Conservation (phyloP, 345 rosid genomes). For the Geranium brycei region DNA sequence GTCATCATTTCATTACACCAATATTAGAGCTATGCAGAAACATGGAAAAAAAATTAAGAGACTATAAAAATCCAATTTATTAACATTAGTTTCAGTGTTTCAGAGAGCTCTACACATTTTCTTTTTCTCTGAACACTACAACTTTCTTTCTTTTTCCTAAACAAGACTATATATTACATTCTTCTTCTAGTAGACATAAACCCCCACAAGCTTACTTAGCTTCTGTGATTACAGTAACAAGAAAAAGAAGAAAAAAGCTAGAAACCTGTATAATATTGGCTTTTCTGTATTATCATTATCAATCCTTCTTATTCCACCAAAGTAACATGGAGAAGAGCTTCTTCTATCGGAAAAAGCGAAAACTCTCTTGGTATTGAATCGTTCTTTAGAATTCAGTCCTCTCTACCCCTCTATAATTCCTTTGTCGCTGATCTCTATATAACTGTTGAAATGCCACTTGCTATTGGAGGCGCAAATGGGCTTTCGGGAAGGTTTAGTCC, state of each 20-base stretch:
- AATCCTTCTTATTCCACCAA: constrained; percentile 16
- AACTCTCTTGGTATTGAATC: constrained; percentile 7
- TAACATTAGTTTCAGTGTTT: constrained; percentile 15
- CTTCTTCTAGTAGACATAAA: constrained; percentile 11
- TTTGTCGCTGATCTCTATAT: constrained; percentile 33
- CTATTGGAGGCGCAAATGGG: constrained; percentile 57
- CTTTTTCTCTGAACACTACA: constrained; percentile 11
- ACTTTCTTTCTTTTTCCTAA: constrained; percentile 9
- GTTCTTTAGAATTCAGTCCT: constrained; percentile 5
- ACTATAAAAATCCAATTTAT: constrained; percentile 15
- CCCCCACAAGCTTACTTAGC: constrained; percentile 11
- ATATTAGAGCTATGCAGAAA: too few species aligned
- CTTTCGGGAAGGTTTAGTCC: constrained; percentile 76
- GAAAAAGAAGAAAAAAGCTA: constrained; percentile 4
- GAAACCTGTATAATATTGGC: constrained; percentile 23
- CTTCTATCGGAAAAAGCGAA: background rate
- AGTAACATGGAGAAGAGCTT: constrained; percentile 15
- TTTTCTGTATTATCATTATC: constrained; percentile 22
- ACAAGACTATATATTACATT: constrained; percentile 22
- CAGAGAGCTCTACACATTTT: constrained; percentile 18
- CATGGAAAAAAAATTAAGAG: too few species aligned
- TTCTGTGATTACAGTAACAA: constrained; percentile 20
- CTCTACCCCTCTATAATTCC: constrained; percentile 18
- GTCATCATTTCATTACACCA: too few species aligned
- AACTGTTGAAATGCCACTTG: constrained; percentile 56